A percentile compares a stretch with the other conserved stretches of the same genome.
These are phyloP conservation scores for Podila minutissima DNA, from an alignment of 192 early-diverging fungal genomes.

Conservation along the genomic window DNA sequence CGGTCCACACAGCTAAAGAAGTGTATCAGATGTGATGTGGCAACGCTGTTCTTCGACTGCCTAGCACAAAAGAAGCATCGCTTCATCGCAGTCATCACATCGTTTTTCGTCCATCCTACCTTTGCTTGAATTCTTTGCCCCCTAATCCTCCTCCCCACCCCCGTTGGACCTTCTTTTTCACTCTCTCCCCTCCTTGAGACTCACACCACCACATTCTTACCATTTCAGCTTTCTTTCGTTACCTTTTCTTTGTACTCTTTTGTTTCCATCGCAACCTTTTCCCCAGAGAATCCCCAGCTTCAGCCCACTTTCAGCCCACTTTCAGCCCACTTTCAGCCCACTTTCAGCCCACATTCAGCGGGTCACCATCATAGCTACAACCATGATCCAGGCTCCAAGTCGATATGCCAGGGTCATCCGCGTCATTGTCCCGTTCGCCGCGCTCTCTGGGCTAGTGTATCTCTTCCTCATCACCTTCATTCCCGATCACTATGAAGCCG, in stretches of 20 bases:
- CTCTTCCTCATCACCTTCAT: constrained; percentile 29
- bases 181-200: background rate
- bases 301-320: background rate
- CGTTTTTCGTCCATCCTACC: too few species aligned
- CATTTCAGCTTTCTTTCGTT: background rate
- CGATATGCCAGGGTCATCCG: constrained; percentile 32
- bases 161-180: background rate
- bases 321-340: background rate
- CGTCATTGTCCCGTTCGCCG: constrained; percentile 19
- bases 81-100: too few species aligned
- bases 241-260: too few species aligned
- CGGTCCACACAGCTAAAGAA: too few species aligned
- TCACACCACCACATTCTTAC: background rate
- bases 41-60: too few species aligned
- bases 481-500: constrained; percentile 13
- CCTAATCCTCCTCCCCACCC: background rate
- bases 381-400: constrained; percentile 36
- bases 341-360: background rate
- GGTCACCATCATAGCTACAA: background rate
- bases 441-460: constrained; percentile 19
- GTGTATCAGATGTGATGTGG: too few species aligned
- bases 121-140: background rate
- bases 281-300: background rate
- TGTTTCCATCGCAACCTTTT: background rate
- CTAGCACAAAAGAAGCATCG: too few species aligned